Evolutionary conservation across 2,329 filamentous ascomycete species (phyloP), one percentile per base, ranked within the genome.

Genomic region (Claviceps sp.): DNA sequence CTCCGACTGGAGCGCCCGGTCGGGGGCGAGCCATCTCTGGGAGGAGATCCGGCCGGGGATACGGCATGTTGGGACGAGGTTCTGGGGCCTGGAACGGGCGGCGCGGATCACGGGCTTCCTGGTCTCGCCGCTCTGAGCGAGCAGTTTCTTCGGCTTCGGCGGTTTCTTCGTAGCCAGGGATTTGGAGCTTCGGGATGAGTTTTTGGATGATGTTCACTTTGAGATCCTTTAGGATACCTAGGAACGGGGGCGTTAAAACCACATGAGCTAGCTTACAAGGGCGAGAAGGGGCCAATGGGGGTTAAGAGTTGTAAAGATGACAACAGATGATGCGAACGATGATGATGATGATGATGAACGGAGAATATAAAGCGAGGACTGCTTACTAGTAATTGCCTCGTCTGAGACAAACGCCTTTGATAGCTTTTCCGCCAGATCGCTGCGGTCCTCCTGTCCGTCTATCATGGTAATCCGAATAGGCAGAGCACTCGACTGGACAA

Each of bases 161-260:
- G 16, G 68, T 66, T 56, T 88, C 84, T 64, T 88, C 79, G 60
- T 93, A 91, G 6, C 85, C 88, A 60, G 87, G 82, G 60, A 88
- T 88, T 48, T 85, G 78, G 41, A 94, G 70, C 22, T 81, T 78
- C 0, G 90, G 88, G 3, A 88, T 78, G 20, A 97, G 76, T 61
- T 85, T 90, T 68, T 95, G 88, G 49, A 97, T 81, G 41, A 97
- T 82, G 51, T 84, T 82, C 57, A 84, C 71, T 62, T 91, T 88
- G 65, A 95, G 79, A 2, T 88, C 71, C 24, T 74, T 72, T 37
- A 87, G 79, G 18, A 95, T 75, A 59, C 88, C 84, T 64, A 18
- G 1, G 18, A 6, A 8, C 16, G 9, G 37, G 48, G 20, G 48
- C 16, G 55, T 45, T 30, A 24, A 20, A 1, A 34, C 11, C 30